phyloP scores from a whole-genome alignment of 2,329 filamentous ascomycete species.

The Davidsoniella australis region DNA sequence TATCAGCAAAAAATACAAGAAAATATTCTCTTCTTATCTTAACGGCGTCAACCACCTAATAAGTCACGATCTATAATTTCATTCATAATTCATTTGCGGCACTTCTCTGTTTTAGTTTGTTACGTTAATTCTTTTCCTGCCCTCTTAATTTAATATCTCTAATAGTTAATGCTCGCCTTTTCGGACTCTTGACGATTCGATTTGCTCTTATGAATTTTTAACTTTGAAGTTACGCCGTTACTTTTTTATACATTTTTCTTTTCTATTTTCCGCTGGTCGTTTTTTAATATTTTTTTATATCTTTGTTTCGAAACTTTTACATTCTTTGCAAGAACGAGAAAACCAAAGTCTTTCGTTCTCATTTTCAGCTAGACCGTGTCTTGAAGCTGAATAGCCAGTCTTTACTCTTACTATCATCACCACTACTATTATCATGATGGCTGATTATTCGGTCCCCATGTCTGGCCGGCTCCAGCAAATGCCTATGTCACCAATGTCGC shows the following conservation, averaged over 20 bases:
- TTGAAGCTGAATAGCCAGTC: not conserved
- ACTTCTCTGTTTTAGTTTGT: too few relatives aligned
- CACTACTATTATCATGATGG: not conserved
- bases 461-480: not conserved
- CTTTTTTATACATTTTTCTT: not conserved
- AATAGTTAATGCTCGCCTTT: not conserved
- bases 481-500: constrained; percentile 27
- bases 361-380: not conserved
- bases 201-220: constrained; percentile 11
- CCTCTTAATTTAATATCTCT: not conserved
- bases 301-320: too few relatives aligned
- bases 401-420: constrained; percentile 17
- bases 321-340: too few relatives aligned
- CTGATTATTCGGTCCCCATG: too few relatives aligned
- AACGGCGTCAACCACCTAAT: constrained; percentile 29
- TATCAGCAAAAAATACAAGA: constrained; percentile 15
- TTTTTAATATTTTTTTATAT: not conserved
- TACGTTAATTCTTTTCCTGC: not conserved
- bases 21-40: not conserved
- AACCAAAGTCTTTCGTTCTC: not conserved
- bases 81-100: too few relatives aligned
- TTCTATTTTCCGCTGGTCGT: constrained; percentile 1
- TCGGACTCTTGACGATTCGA: constrained; percentile 3
- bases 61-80: constrained; percentile 4
- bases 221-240: constrained; percentile 1